These are phyloP conservation scores for Achaetomiella virescens DNA, from an alignment of 495 filamentous ascomycete genomes.

Conservation along the genomic window DNA sequence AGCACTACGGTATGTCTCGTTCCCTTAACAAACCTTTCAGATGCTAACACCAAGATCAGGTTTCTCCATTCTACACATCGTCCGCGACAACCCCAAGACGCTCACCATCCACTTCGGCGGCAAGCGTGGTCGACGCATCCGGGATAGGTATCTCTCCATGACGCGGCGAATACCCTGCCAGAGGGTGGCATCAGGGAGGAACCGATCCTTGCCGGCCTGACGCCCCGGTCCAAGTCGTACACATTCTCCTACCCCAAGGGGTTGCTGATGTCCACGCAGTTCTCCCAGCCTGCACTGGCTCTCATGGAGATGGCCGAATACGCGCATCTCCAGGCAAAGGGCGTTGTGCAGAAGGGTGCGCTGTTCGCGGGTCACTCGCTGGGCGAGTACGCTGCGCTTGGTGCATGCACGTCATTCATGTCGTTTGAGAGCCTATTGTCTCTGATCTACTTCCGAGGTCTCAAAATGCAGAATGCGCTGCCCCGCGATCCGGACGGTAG, in stretches of 20 bases:
- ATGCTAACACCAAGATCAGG: constrained; percentile 48
- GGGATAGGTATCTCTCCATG: constrained; percentile 99
- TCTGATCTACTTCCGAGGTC: constrained; percentile 95
- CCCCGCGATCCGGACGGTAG: constrained; percentile 82
- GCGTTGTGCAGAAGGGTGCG: constrained; percentile 90
- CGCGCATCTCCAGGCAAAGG: constrained; percentile 97
- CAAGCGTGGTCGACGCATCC: constrained; percentile 91
- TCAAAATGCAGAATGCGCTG: constrained; percentile 98
- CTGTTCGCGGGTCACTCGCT: constrained; percentile 97
- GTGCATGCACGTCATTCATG: constrained; percentile 95
- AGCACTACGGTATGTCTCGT: constrained; percentile 77
- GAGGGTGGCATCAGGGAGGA: constrained; percentile 84
- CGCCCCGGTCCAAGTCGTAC: constrained; percentile 63
- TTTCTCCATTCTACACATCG: constrained; percentile 95
- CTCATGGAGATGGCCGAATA: constrained; percentile 99
- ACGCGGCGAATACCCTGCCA: constrained; percentile 98
- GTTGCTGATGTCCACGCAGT: constrained; percentile 94
- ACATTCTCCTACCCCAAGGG: constrained; percentile 94
- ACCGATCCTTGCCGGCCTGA: constrained; percentile 84
- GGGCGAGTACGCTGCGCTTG: constrained; percentile 97
- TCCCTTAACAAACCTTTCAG: not conserved
- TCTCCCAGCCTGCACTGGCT: constrained; percentile 94
- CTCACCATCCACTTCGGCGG: constrained; percentile 98
- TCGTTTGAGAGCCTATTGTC: constrained; percentile 97
- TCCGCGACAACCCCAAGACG: constrained; percentile 98